A percentile compares a stretch with the other conserved stretches of the same genome.
phyloP scores from a whole-genome alignment of 169 alveolate species.

The Plasmodium yoelii region DNA sequence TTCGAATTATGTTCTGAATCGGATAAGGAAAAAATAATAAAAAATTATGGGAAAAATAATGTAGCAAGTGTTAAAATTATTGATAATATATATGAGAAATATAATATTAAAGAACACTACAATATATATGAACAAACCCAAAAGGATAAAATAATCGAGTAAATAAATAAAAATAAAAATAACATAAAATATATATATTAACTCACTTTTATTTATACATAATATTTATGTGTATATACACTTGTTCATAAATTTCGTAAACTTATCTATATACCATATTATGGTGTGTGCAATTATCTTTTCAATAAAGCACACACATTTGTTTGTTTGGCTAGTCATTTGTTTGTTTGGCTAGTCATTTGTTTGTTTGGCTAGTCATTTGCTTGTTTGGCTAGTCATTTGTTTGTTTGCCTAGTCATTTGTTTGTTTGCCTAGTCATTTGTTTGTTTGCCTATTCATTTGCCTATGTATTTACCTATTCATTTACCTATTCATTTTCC shows the following conservation, averaged over 20 bases:
- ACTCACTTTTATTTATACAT: background rate
- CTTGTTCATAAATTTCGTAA: background rate
- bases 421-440: too few relatives aligned
- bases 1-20: slow-evolving; percentile 76
- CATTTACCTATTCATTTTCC: background rate
- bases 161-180: background rate
- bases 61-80: slow-evolving; percentile 77
- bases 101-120: slow-evolving; percentile 75
- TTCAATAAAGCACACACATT: background rate
- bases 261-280: too few relatives aligned
- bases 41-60: slow-evolving; percentile 82
- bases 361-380: too few relatives aligned
- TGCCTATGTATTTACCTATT: too few relatives aligned
- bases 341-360: too few relatives aligned
- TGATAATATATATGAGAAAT: slow-evolving; percentile 79
- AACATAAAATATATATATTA: background rate
- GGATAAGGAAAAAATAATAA: slow-evolving; percentile 74
- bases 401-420: too few relatives aligned
- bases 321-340: too few relatives aligned
- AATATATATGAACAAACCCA: slow-evolving; percentile 75
- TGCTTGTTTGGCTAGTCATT: too few relatives aligned
- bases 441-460: too few relatives aligned
- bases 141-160: slow-evolving; percentile 78
- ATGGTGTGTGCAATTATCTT: background rate
- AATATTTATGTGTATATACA: background rate